phyloP scores from a whole-genome alignment of 768 basidiomycete species.

The Tubosaeta sp. region DNA sequence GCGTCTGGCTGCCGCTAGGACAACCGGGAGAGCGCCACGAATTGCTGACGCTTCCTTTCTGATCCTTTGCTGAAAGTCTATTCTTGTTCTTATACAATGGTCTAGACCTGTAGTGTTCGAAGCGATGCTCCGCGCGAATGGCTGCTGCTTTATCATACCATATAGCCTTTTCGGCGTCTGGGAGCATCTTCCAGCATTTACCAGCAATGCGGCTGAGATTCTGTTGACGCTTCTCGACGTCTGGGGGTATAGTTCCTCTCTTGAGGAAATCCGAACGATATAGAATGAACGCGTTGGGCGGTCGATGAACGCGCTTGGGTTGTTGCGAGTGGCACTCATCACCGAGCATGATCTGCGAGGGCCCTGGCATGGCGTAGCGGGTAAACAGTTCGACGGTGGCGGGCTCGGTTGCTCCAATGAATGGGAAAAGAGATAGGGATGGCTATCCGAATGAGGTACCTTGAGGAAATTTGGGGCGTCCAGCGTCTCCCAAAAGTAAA shows the following conservation, averaged over 20 bases:
- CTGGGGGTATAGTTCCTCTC: slow-evolving; percentile 36
- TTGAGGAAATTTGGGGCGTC: not conserved
- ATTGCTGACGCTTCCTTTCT: slow-evolving; percentile 32
- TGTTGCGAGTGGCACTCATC: slow-evolving; percentile 2
- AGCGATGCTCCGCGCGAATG: slow-evolving; percentile 25
- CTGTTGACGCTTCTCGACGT: slow-evolving; percentile 50
- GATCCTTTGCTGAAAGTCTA: slow-evolving; percentile 19
- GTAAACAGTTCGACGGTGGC: not conserved
- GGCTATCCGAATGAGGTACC: not conserved
- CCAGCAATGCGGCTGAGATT: slow-evolving; percentile 52
- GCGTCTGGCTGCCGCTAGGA: slow-evolving; percentile 27
- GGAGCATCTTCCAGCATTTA: slow-evolving; percentile 48
- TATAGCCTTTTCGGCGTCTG: slow-evolving; percentile 29
- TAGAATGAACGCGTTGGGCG: slow-evolving; percentile 56
- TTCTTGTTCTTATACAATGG: slow-evolving; percentile 20
- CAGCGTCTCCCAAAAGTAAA: not conserved
- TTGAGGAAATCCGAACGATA: slow-evolving; percentile 51
- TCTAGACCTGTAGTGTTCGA: slow-evolving; percentile 29
- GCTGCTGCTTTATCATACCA: slow-evolving; percentile 33
- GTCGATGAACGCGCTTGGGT: slow-evolving; percentile 40
- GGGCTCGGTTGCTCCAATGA: not conserved
- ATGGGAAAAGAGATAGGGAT: not conserved
- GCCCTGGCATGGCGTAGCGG: slow-evolving; percentile 4
- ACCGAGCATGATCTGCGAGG: slow-evolving; percentile 1
- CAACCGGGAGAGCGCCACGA: slow-evolving; percentile 35